Evolutionary conservation across 192 early-diverging fungal species (phyloP).

Genomic region (Thamnidium elegans): DNA sequence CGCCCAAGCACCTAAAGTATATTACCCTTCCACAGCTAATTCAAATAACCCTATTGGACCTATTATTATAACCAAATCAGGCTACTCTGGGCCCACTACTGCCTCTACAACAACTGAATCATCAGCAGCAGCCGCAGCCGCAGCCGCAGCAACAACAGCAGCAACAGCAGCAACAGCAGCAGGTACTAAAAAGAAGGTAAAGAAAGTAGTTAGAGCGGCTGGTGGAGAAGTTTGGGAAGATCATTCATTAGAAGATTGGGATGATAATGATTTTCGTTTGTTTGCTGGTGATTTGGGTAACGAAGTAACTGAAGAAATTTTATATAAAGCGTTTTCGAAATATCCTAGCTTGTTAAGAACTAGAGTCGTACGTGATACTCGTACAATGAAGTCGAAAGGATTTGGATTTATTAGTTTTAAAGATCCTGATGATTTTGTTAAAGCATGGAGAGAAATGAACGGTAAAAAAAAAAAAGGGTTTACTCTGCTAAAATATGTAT

Average conservation of each 20-base stretch:
- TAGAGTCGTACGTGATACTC: slow-evolving; percentile 82
- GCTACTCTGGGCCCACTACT: slow-evolving; percentile 6
- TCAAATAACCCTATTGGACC: slow-evolving; percentile 6
- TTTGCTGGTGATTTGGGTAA: slow-evolving; percentile 95
- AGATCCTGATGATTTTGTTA: slow-evolving; percentile 87
- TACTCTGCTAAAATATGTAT: background rate
- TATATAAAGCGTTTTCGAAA: slow-evolving; percentile 79
- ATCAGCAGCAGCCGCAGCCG: background rate
- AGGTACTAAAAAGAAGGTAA: slow-evolving; percentile 51
- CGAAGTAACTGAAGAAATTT: slow-evolving; percentile 84
- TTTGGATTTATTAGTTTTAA: slow-evolving; percentile 95
- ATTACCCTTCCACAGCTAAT: slow-evolving; percentile 1
- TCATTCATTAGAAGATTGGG: slow-evolving; percentile 80
- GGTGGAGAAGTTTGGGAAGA: slow-evolving; percentile 97
- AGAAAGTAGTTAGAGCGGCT: slow-evolving; percentile 71
- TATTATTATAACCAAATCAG: slow-evolving; percentile 8
- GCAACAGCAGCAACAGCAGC: background rate
- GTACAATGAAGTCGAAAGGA: slow-evolving; percentile 81
- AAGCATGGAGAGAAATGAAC: slow-evolving; percentile 94
- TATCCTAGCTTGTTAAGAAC: slow-evolving; percentile 82
- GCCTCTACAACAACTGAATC: background rate
- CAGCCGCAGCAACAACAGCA: background rate
- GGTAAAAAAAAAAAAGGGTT: slow-evolving; percentile 44
- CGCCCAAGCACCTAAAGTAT: background rate
- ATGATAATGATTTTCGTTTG: slow-evolving; percentile 85